Conservation (phyloP, 805 yeast genomes). For the Candida boidinii region DNA sequence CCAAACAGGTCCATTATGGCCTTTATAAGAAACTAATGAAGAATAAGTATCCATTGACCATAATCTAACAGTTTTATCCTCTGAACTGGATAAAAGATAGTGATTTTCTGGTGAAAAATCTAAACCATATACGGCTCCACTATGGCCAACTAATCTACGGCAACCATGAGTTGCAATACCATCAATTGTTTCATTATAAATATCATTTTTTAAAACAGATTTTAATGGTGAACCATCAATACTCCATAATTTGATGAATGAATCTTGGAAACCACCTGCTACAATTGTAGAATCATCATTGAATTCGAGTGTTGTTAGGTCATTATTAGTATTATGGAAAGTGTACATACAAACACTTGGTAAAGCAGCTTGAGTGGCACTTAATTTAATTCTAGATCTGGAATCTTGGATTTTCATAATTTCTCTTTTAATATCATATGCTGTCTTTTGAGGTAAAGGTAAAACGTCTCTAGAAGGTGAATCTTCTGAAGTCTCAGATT, state of each 20-base stretch:
- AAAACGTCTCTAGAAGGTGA: constrained; percentile 68
- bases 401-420: constrained; percentile 76
- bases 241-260: constrained; percentile 86
- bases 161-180: constrained; percentile 22
- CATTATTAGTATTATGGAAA: constrained; percentile 89
- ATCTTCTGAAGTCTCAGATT: constrained; percentile 44
- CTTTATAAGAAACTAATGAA: constrained; percentile 87
- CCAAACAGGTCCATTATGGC: constrained; percentile 97
- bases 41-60: constrained; percentile 94
- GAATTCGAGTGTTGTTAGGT: constrained; percentile 78
- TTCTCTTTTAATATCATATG: constrained; percentile 71
- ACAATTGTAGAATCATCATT: constrained; percentile 79
- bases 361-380: constrained; percentile 64
- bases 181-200: constrained; percentile 28
- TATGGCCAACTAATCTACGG: constrained; percentile 74
- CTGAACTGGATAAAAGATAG: constrained; percentile 74
- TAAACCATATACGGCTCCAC: constrained; percentile 88
- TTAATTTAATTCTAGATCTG: constrained; percentile 62
- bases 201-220: constrained; percentile 49
- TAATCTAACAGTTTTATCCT: constrained; percentile 83
- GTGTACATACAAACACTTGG: constrained; percentile 98
- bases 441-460: constrained; percentile 81
- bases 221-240: constrained; percentile 82
- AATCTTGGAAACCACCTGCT: constrained; percentile 93
- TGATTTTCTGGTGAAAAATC: constrained; percentile 87